phyloP scores from a whole-genome alignment of 2,329 filamentous ascomycete genomes.

The Tolypocladium endophyticum region DNA sequence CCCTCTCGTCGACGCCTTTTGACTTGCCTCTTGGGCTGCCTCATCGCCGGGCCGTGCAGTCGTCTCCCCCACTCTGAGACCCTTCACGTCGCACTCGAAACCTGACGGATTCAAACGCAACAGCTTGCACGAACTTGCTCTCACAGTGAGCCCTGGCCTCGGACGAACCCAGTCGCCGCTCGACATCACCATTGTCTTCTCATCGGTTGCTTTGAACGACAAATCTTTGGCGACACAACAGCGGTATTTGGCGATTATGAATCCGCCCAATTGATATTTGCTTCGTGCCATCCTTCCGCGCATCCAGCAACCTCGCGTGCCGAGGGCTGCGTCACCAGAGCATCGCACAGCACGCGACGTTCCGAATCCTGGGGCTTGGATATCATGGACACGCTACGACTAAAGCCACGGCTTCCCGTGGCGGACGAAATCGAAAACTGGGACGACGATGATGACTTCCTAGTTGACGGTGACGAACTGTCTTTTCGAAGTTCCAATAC shows the following conservation, averaged over 20 bases:
- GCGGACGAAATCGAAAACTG: slow-evolving; percentile 62
- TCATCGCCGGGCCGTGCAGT: background rate
- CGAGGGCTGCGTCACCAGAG: background rate
- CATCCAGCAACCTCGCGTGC: background rate
- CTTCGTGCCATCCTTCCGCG: slow-evolving; percentile 1
- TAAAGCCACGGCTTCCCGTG: slow-evolving; percentile 43
- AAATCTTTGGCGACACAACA: background rate
- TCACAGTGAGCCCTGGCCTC: background rate
- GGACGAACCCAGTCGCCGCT: background rate
- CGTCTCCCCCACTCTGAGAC: background rate
- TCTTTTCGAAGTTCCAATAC: slow-evolving; percentile 40
- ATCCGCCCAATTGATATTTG: slow-evolving; percentile 7
- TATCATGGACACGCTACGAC: slow-evolving; percentile 43
- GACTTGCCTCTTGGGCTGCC: background rate
- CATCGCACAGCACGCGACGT: background rate
- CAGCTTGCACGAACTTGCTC: background rate
- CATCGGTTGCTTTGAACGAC: background rate
- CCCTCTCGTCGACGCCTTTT: background rate
- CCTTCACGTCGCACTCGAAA: slow-evolving; percentile 1
- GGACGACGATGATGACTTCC: slow-evolving; percentile 69
- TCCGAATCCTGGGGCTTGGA: slow-evolving; percentile 5
- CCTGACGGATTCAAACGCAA: background rate
- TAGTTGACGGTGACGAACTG: slow-evolving; percentile 58
- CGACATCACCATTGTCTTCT: background rate
- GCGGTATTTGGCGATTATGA: slow-evolving; percentile 10